A percentile compares a stretch with the other conserved stretches of the same genome.
phyloP scores from a whole-genome alignment of 1,284 basidiomycete species.

The Naganishia liquefaciens region DNA sequence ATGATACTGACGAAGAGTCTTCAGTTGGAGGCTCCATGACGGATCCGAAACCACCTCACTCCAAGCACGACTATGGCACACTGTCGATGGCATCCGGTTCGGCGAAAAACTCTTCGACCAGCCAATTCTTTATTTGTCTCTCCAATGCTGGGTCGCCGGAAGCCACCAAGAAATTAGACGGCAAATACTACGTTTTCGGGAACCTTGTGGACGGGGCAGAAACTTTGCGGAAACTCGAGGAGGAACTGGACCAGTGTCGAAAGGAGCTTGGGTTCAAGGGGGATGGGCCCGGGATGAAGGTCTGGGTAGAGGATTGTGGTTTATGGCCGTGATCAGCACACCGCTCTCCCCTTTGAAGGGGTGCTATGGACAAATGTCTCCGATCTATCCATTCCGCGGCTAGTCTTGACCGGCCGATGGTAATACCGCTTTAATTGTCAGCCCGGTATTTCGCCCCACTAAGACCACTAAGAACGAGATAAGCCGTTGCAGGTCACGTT shows the following conservation, averaged over 20 bases:
- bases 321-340: neutral
- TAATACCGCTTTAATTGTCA: too few relatives aligned
- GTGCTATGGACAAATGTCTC: too few relatives aligned
- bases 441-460: too few relatives aligned
- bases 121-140: constrained; percentile 35
- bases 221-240: constrained; percentile 28
- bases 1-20: neutral
- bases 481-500: too few relatives aligned
- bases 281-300: constrained; percentile 20
- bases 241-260: constrained; percentile 8
- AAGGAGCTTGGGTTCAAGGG: constrained; percentile 6
- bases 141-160: constrained; percentile 8
- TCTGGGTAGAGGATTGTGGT: constrained; percentile 26
- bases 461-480: too few relatives aligned
- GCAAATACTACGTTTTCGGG: constrained; percentile 34
- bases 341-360: too few relatives aligned
- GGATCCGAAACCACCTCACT: constrained; percentile 34
- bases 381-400: too few relatives aligned
- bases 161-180: constrained; percentile 33
- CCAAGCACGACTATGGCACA: constrained; percentile 30
- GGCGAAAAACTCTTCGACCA: constrained; percentile 33
- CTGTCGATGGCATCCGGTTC: constrained; percentile 32
- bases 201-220: constrained; percentile 24
- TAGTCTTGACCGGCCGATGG: too few relatives aligned
- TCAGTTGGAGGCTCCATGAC: constrained; percentile 28